These are phyloP conservation scores for Quercus variabilis DNA, from an alignment of 306 rosid genomes.

Conservation along the genomic window DNA sequence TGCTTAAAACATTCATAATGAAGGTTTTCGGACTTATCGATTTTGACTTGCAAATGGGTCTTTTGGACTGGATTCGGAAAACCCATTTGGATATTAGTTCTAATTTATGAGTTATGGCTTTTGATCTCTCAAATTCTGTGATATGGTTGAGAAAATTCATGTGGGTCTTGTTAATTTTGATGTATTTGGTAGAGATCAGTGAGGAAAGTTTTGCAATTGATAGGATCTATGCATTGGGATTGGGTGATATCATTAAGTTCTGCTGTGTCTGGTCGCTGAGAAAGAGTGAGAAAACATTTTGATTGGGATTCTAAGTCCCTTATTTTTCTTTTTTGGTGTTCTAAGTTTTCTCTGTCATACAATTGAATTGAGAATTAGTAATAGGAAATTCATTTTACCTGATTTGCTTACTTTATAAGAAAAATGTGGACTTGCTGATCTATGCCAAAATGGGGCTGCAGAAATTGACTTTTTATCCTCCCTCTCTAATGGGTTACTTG, in stretches of 20 bases:
- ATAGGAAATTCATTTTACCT: background rate
- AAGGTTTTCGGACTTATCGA: background rate
- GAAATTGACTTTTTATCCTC: background rate
- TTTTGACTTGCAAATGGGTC: background rate
- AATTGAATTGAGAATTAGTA: background rate
- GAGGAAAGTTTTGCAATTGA: conserved; percentile 14
- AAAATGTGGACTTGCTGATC: background rate
- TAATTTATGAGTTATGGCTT: conserved; percentile 11
- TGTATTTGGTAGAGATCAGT: conserved; percentile 10
- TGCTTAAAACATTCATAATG: background rate
- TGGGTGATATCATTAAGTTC: conserved; percentile 5
- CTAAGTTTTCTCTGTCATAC: background rate
- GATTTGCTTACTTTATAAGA: background rate
- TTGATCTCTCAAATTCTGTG: conserved; percentile 16
- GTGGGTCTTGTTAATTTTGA: conserved; percentile 13
- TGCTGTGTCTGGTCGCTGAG: conserved; percentile 25
- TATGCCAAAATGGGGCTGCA: background rate
- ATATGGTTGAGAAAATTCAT: conserved; percentile 8
- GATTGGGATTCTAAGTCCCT: background rate
- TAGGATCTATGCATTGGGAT: conserved; percentile 19
- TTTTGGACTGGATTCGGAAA: conserved; percentile 4
- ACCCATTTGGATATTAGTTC: background rate
- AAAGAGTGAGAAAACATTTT: conserved; percentile 16
- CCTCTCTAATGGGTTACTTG: background rate
- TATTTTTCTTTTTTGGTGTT: background rate